phyloP scores from a whole-genome alignment of 495 filamentous ascomycete species.

The Corynascus novoguineensis region DNA sequence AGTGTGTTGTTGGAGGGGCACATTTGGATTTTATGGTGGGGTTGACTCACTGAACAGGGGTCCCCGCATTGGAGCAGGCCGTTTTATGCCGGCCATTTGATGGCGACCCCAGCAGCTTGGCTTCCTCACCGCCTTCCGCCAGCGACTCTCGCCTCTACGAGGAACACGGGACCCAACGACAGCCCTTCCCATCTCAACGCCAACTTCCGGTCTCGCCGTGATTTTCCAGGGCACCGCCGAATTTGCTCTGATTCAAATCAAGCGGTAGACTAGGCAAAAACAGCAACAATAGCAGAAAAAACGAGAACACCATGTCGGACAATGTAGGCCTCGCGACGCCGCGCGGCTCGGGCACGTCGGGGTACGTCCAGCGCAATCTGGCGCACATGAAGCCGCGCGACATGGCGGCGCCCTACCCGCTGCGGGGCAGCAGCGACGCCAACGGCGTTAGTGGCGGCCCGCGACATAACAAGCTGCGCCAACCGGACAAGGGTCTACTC shows the following conservation, averaged over 20 bases:
- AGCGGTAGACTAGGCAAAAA: no score
- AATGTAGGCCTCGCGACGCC: constrained; percentile 97
- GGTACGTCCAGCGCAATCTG: constrained; percentile 93
- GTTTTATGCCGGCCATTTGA: constrained; percentile 13
- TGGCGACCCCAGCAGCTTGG: not conserved
- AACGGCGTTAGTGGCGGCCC: constrained; percentile 55
- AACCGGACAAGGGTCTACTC: constrained; percentile 86
- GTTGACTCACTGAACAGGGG: constrained; percentile 15
- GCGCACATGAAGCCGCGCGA: constrained; percentile 80
- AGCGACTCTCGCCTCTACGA: not conserved
- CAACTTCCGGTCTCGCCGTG: no score
- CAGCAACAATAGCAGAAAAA: no score
- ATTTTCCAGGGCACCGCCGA: no score
- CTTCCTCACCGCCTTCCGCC: constrained; percentile 4
- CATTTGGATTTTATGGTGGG: constrained; percentile 13
- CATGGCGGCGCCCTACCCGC: constrained; percentile 52
- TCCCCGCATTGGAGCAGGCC: not conserved
- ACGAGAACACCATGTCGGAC: constrained; percentile 72
- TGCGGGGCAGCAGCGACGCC: constrained; percentile 50
- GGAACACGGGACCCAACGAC: not conserved
- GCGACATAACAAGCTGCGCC: constrained; percentile 71
- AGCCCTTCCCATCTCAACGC: not conserved
- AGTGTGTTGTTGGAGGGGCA: constrained; percentile 1
- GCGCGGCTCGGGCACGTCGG: constrained; percentile 89
- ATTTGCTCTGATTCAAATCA: no score